Evolutionary conservation across 306 rosid genomes (phyloP), one percentile per base, ranked within the genome.

Genomic region (Gastrolobium bilobum): DNA sequence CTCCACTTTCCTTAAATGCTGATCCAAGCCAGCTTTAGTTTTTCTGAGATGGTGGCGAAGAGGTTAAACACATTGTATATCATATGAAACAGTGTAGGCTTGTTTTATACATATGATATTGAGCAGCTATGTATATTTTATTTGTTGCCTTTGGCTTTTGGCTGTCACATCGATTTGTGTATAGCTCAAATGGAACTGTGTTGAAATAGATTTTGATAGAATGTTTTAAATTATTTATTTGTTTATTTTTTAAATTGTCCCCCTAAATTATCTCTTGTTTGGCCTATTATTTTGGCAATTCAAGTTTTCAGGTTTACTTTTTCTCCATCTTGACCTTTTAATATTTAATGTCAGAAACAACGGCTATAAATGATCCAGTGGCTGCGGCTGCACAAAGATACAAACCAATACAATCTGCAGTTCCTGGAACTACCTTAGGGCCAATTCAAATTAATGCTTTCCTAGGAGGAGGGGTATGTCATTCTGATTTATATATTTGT

Each of bases 351-450:
- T 73, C 87, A 92, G 99, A 89, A 79, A 80, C 87, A 86, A 89
- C 91, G 95, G 87, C 88, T 29, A 76, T 80, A 69, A 89, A 88
- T 34, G 97, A 94, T 85, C 97, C 97, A 4, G 93, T 87, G 75
- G 99, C 99, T 46, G 97, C 97, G 57, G 88, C 97, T 71, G 99
- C 97, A n/a, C 91, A 86, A 62, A 94, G 79, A 58, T 94, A 94
- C 84, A 94, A 87, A 85, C 99, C 99, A 38, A 87, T 94, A 87
- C 95, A 94, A 82, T 94, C 97, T 80, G 99, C 99, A 11, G 99
- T 94, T 81, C 99, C 99, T 38, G 99, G 99, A 89, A 94, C 99
- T 57, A 94, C 99, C 42, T 79, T 94, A 57, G 97, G 99, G 75
- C 97, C 99, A 82, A 94, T 94, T 79, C 91, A 84, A 86, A 94